Conservation (phyloP, 1,139 yeast genomes). For the Candida neerlandica region DNA sequence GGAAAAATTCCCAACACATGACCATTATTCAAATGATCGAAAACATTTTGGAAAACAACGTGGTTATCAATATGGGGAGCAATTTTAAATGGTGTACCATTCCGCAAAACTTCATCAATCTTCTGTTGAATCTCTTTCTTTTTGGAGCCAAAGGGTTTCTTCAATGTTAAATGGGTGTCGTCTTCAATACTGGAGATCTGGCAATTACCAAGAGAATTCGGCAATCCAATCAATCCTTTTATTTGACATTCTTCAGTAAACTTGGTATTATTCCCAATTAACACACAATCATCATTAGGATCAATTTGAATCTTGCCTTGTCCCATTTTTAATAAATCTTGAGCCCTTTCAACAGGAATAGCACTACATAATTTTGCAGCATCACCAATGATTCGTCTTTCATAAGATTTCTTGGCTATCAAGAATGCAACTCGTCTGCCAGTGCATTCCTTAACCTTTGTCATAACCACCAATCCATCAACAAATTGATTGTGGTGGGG, state of each 20-base stretch:
- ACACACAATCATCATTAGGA: slow-evolving; percentile 30
- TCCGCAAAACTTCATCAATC: slow-evolving; percentile 38
- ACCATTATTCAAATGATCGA: slow-evolving; percentile 57
- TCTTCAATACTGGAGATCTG: slow-evolving; percentile 53
- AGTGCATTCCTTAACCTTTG: slow-evolving; percentile 34
- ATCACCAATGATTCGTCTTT: slow-evolving; percentile 53
- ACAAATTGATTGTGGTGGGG: slow-evolving; percentile 52
- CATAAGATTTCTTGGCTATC: slow-evolving; percentile 67
- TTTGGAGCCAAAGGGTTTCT: slow-evolving; percentile 49
- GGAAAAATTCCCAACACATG: slow-evolving; percentile 72
- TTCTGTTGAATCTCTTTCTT: slow-evolving; percentile 24
- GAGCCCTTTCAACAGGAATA: slow-evolving; percentile 75
- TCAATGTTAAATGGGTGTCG: slow-evolving; percentile 53
- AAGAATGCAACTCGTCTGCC: slow-evolving; percentile 53
- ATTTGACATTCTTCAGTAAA: slow-evolving; percentile 48
- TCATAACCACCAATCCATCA: slow-evolving; percentile 46
- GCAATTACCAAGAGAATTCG: slow-evolving; percentile 59
- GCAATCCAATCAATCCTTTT: slow-evolving; percentile 66
- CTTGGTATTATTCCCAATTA: slow-evolving; percentile 47
- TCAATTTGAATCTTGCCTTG: slow-evolving; percentile 46
- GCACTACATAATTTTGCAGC: slow-evolving; percentile 61
- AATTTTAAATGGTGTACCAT: slow-evolving; percentile 55
- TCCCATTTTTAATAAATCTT: slow-evolving; percentile 55
- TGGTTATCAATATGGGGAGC: slow-evolving; percentile 70
- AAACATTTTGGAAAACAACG: slow-evolving; percentile 61